Conservation (phyloP, 106 monocot species). For the Dendrobium huoshanense region DNA sequence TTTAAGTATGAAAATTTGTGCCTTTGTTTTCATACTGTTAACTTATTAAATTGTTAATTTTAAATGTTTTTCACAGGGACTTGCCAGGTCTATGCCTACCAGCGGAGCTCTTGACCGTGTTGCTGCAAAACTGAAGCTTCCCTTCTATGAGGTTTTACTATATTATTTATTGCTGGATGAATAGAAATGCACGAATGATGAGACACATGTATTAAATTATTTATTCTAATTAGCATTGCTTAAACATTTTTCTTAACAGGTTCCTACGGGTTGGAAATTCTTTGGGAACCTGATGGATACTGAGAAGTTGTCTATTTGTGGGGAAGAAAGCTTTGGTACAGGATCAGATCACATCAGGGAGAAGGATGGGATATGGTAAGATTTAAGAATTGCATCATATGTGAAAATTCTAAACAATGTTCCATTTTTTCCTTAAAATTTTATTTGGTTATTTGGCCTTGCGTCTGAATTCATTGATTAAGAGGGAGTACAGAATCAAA, state of each 20-base stretch:
- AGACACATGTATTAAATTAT: not conserved
- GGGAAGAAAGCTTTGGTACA: conserved; percentile 99
- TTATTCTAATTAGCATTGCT: not conserved
- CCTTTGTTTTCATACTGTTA: not conserved
- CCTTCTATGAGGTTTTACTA: conserved; percentile 84
- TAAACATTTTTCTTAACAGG: conserved; percentile 31
- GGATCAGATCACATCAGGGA: conserved; percentile 99
- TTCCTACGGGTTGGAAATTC: conserved; percentile 99
- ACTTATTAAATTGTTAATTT: not conserved
- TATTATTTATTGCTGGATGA: not conserved
- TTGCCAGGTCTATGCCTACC: conserved; percentile 99
- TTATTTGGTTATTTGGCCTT: not conserved
- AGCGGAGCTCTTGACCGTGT: conserved; percentile 96
- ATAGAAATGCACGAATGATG: not conserved
- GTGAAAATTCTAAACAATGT: not conserved
- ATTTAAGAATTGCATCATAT: not conserved
- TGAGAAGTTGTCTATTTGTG: conserved; percentile 93
- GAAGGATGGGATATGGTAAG: conserved; percentile 98
- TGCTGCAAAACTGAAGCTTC: conserved; percentile 83
- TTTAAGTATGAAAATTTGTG: not conserved
- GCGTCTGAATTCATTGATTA: not conserved
- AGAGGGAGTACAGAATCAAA: not conserved
- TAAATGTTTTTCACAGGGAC: conserved; percentile 49
- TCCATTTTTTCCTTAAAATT: not conserved
- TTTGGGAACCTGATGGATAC: conserved; percentile 98